Percentiles rank a stretch among this genome's conserved stretches.
Evolutionary conservation across 2,329 filamentous ascomycete species (phyloP).

Genomic region (Cyphellophora europaea): DNA sequence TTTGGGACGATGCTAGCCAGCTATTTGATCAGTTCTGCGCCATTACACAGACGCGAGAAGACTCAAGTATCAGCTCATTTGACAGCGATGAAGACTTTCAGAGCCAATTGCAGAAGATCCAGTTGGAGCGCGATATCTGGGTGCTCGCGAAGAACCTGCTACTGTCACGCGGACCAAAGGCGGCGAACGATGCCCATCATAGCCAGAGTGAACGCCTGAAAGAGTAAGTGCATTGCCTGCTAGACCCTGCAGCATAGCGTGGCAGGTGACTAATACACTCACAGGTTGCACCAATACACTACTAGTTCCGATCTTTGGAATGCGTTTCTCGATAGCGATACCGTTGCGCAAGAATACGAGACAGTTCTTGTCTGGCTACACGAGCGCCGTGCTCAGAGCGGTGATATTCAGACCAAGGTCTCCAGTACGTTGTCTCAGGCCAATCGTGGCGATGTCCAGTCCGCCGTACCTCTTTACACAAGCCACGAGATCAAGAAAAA

Average conservation of each 20-base stretch:
- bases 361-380: slow-evolving; percentile 72
- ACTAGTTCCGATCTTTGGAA: slow-evolving; percentile 57
- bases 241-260: too few species aligned
- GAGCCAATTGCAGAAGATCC: slow-evolving; percentile 52
- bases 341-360: slow-evolving; percentile 66
- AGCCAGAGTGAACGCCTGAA: slow-evolving; percentile 31
- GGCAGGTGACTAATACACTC: too few species aligned
- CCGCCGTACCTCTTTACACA: slow-evolving; percentile 87
- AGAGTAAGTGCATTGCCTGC: too few species aligned
- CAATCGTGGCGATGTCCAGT: slow-evolving; percentile 65
- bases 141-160: slow-evolving; percentile 50
- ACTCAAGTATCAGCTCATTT: too few species aligned
- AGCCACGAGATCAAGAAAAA: slow-evolving; percentile 80
- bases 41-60: slow-evolving; percentile 40
- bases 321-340: slow-evolving; percentile 64
- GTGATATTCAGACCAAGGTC: slow-evolving; percentile 56
- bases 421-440: slow-evolving; percentile 69
- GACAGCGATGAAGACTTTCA: slow-evolving; percentile 16
- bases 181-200: slow-evolving; percentile 28
- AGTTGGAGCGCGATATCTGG: slow-evolving; percentile 86
- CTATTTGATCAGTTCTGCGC: slow-evolving; percentile 56
- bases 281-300: slow-evolving; percentile 49
- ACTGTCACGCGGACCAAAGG: slow-evolving; percentile 57
- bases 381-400: slow-evolving; percentile 51
- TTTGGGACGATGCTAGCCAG: slow-evolving; percentile 56